These are phyloP conservation scores for Gardenia jasminoides DNA, from an alignment of 257 asterid species.

Conservation along the genomic window DNA sequence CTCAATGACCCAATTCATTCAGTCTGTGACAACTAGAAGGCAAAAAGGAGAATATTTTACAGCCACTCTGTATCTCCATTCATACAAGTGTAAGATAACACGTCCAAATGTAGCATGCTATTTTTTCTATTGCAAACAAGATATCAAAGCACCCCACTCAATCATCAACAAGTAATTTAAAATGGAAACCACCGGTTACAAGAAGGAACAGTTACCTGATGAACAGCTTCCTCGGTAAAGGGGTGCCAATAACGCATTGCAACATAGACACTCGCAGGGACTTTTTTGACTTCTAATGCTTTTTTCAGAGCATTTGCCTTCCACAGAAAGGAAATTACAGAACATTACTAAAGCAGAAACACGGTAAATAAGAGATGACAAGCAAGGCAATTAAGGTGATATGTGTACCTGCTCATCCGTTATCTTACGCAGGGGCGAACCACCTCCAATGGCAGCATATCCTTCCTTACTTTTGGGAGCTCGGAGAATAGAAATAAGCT, in stretches of 20 bases:
- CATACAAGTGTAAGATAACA: neutral
- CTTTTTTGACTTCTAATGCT: slow-evolving; percentile 65
- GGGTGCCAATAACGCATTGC: slow-evolving; percentile 99
- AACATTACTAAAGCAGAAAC: slow-evolving; percentile 5
- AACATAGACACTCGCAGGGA: slow-evolving; percentile 73
- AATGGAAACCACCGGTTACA: neutral
- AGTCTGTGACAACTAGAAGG: neutral
- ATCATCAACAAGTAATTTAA: neutral
- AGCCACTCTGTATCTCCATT: too few species aligned
- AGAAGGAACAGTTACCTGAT: slow-evolving; percentile 46
- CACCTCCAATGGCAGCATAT: slow-evolving; percentile 97
- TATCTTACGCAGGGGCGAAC: slow-evolving; percentile 90
- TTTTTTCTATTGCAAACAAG: too few species aligned
- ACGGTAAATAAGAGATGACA: neutral
- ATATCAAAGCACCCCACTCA: neutral
- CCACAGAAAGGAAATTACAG: slow-evolving; percentile 18
- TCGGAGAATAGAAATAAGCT: slow-evolving; percentile 68
- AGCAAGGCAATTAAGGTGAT: neutral
- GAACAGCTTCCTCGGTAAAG: slow-evolving; percentile 95
- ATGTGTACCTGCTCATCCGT: slow-evolving; percentile 82
- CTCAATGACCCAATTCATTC: neutral
- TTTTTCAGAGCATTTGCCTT: slow-evolving; percentile 73
- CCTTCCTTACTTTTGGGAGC: slow-evolving; percentile 99
- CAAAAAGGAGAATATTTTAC: neutral
- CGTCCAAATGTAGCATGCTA: neutral